Percentiles rank a stretch among this genome's conserved stretches.
These are phyloP conservation scores for Debaryomyces castellii DNA, from an alignment of 805 yeast species.

Conservation along the genomic window DNA sequence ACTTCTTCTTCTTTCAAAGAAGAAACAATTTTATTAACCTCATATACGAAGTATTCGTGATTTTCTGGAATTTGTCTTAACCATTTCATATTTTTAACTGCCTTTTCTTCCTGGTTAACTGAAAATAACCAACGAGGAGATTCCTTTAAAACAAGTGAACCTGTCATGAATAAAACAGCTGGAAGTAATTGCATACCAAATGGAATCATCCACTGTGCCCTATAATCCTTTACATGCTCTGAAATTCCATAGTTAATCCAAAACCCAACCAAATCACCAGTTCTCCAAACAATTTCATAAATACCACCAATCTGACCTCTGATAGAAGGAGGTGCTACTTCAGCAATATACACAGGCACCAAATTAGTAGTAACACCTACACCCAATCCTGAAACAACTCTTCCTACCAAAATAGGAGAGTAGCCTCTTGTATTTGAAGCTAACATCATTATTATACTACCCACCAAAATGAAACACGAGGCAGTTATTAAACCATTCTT, in stretches of 20 bases:
- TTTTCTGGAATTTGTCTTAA: constrained; percentile 35
- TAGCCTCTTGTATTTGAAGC: constrained; percentile 32
- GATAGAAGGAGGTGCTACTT: constrained; percentile 43
- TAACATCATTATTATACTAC: constrained; percentile 41
- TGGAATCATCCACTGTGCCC: constrained; percentile 48
- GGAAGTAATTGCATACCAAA: constrained; percentile 47
- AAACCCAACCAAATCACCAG: constrained; percentile 47
- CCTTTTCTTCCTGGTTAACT: constrained; percentile 31
- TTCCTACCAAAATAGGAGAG: constrained; percentile 51
- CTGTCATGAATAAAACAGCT: constrained; percentile 38
- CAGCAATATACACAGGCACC: constrained; percentile 48
- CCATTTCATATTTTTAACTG: constrained; percentile 17
- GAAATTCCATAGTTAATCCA: constrained; percentile 51
- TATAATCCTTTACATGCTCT: constrained; percentile 27
- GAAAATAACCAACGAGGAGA: constrained; percentile 47
- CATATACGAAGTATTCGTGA: constrained; percentile 39
- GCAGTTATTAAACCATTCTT: constrained; percentile 36
- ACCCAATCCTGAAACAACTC: constrained; percentile 52
- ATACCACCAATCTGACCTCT: constrained; percentile 46
- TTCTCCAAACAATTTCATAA: constrained; percentile 51
- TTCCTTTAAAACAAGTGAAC: constrained; percentile 28
- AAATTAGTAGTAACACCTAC: constrained; percentile 51
- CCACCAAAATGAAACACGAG: constrained; percentile 41
- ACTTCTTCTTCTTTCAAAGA: constrained; percentile 24
- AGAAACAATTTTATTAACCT: constrained; percentile 24